These are phyloP conservation scores for Cyclotella kingstonii DNA, from an alignment of 108 stramenopile species.

Conservation along the genomic window DNA sequence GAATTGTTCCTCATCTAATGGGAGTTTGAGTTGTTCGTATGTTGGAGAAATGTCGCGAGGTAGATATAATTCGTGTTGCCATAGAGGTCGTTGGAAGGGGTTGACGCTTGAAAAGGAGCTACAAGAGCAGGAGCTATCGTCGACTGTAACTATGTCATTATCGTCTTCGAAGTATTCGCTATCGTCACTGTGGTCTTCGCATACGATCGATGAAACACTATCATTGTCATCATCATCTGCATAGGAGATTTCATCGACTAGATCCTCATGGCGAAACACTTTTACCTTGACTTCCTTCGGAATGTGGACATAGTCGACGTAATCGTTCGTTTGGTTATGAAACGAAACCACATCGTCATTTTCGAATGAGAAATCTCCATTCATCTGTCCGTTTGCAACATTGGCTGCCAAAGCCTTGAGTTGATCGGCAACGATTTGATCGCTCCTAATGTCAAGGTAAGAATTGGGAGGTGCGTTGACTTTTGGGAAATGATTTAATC, in stretches of 20 bases:
- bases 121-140: conserved; percentile 1
- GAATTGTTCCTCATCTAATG: conserved; percentile 14
- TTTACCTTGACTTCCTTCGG: background rate
- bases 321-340: background rate
- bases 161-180: conserved; percentile 18
- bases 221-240: background rate
- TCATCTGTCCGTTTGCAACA: conserved; percentile 1
- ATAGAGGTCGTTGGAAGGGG: too few species aligned
- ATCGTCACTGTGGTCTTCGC: conserved; percentile 5
- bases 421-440: background rate
- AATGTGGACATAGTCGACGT: background rate
- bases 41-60: conserved; percentile 13
- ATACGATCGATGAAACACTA: conserved; percentile 4
- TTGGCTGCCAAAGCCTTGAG: background rate
- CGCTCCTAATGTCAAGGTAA: too few species aligned
- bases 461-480: too few species aligned
- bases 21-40: conserved; percentile 28
- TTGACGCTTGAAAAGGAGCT: background rate
- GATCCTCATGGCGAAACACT: background rate
- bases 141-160: background rate
- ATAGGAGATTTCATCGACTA: background rate
- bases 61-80: conserved; percentile 32
- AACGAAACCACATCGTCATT: too few species aligned
- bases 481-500: too few species aligned
- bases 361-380: background rate